These are phyloP conservation scores for Fusarium sp. DNA, from an alignment of 2,329 filamentous ascomycete species.

Conservation along the genomic window DNA sequence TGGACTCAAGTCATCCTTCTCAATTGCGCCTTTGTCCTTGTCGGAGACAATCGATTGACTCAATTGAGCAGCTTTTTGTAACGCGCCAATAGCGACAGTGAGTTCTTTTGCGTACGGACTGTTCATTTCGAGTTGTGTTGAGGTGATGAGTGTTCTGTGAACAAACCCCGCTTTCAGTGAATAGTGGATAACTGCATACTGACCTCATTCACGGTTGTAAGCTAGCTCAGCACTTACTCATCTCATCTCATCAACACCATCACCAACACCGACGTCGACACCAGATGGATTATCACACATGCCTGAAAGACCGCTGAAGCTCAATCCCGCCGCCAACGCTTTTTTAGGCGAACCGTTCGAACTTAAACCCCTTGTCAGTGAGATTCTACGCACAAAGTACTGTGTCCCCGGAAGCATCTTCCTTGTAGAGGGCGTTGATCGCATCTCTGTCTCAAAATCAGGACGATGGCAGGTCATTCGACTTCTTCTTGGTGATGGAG, in stretches of 20 bases:
- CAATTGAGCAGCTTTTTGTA: slow-evolving; percentile 56
- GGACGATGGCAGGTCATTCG: slow-evolving; percentile 55
- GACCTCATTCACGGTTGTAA: slow-evolving; percentile 8
- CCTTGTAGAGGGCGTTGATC: slow-evolving; percentile 57
- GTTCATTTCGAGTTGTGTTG: slow-evolving; percentile 48
- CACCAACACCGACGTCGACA: not conserved
- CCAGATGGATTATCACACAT: slow-evolving; percentile 34
- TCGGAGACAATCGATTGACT: slow-evolving; percentile 58
- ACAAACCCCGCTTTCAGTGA: slow-evolving; percentile 35
- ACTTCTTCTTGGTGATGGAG: slow-evolving; percentile 61
- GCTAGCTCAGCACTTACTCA: not conserved
- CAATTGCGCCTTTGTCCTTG: slow-evolving; percentile 58
- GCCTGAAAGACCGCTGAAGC: slow-evolving; percentile 26
- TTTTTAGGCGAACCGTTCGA: slow-evolving; percentile 38
- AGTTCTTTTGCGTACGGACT: slow-evolving; percentile 54
- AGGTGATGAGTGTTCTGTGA: not conserved
- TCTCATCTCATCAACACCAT: not conserved
- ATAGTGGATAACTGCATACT: slow-evolving; percentile 42
- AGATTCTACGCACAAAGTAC: slow-evolving; percentile 58
- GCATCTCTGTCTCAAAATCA: slow-evolving; percentile 45
- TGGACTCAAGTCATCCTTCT: slow-evolving; percentile 64
- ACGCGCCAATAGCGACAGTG: slow-evolving; percentile 51
- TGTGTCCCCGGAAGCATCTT: slow-evolving; percentile 59
- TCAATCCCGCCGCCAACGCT: slow-evolving; percentile 42
- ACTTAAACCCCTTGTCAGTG: slow-evolving; percentile 53